These are phyloP conservation scores for Cystobasidium sp. DNA, from an alignment of 1,284 basidiomycete species.

Conservation along the genomic window DNA sequence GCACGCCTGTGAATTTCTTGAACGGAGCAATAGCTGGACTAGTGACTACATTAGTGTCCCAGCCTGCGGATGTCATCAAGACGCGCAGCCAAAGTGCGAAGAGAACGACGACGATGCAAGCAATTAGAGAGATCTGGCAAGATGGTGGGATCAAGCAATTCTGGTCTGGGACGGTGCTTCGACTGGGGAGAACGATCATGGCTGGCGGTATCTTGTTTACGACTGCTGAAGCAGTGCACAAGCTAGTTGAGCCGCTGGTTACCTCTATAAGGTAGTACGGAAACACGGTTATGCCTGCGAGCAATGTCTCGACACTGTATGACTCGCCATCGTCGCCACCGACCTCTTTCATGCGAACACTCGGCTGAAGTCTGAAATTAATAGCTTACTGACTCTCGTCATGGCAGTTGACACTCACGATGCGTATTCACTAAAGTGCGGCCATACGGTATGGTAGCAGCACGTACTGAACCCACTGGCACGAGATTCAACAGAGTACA, in stretches of 20 bases:
- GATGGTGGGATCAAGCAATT: constrained; percentile 42
- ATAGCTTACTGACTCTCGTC: no score
- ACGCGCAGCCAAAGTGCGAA: constrained; percentile 36
- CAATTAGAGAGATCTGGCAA: constrained; percentile 29
- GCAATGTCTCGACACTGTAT: no score
- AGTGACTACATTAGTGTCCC: constrained; percentile 36
- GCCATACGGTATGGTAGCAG: no score
- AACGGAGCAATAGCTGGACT: constrained; percentile 40
- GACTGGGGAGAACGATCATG: constrained; percentile 36
- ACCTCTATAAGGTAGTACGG: no score
- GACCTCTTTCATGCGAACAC: no score
- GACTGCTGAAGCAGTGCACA: constrained; percentile 37
- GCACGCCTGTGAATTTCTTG: constrained; percentile 35
- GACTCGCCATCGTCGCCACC: no score
- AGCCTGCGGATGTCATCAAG: constrained; percentile 42
- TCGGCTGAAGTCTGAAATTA: no score
- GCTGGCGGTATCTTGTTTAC: constrained; percentile 43
- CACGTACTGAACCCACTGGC: no score
- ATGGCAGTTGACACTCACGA: no score
- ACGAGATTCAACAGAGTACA: no score
- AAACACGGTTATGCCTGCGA: no score
- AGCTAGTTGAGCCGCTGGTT: constrained; percentile 37
- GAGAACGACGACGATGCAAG: constrained; percentile 36
- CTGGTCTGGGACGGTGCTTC: constrained; percentile 38
- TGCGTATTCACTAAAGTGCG: no score